Conservation (phyloP, 2,329 filamentous ascomycete species). For the Elsinoe australis region DNA sequence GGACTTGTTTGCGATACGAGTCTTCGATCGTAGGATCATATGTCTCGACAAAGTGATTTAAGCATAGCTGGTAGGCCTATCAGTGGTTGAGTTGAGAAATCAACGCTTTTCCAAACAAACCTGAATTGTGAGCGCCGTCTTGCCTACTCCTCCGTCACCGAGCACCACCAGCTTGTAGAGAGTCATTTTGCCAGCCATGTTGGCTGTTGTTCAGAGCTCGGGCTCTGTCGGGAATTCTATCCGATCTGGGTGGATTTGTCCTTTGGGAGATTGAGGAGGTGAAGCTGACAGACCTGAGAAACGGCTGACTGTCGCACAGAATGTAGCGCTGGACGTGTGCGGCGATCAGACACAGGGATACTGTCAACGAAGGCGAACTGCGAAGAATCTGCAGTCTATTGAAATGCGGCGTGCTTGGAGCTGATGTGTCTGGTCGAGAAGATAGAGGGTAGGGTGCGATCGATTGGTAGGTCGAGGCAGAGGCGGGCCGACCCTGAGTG, state of each 20-base stretch:
- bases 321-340: neutral
- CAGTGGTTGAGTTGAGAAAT: conserved; percentile 14
- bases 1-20: conserved; percentile 60
- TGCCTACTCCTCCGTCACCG: conserved; percentile 95
- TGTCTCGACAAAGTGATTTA: conserved; percentile 98
- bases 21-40: conserved; percentile 63
- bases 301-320: conserved; percentile 16
- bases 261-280: neutral
- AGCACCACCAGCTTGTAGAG: conserved; percentile 90
- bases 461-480: conserved; percentile 12
- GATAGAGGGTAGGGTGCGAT: conserved; percentile 11
- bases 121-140: conserved; percentile 97
- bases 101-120: conserved; percentile 16
- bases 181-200: conserved; percentile 32
- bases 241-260: neutral
- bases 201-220: conserved; percentile 10
- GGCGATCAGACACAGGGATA: neutral
- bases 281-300: conserved; percentile 7
- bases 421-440: conserved; percentile 10
- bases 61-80: conserved; percentile 60
- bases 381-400: conserved; percentile 12
- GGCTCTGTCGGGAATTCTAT: neutral
- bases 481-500: conserved; percentile 10
- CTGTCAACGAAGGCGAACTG: too few species aligned
- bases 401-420: conserved; percentile 11